phyloP scores from a whole-genome alignment of 2,329 filamentous ascomycete genomes.

The Neurospora crassa region DNA sequence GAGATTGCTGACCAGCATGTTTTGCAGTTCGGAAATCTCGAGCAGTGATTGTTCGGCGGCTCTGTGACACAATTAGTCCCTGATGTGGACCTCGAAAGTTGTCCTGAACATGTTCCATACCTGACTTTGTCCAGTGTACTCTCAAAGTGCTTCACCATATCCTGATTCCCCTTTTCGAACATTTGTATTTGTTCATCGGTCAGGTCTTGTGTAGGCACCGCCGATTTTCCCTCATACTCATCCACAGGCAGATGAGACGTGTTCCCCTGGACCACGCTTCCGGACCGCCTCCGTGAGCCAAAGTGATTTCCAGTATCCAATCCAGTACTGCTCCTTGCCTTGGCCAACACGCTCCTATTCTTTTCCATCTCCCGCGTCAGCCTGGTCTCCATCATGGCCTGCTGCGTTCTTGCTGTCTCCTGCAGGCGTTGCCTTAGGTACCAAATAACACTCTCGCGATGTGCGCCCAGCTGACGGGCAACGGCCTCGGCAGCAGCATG shows the following conservation, averaged over 20 bases:
- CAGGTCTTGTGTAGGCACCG: constrained; percentile 40
- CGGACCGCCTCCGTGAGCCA: constrained; percentile 1
- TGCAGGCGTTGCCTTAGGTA: constrained; percentile 69
- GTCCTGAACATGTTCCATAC: constrained; percentile 38
- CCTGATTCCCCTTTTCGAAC: constrained; percentile 87
- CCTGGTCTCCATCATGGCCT: constrained; percentile 86
- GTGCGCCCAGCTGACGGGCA: constrained; percentile 54
- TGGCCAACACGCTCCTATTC: constrained; percentile 76
- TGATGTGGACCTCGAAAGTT: neutral
- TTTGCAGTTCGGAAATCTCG: constrained; percentile 89
- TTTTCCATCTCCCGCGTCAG: constrained; percentile 79
- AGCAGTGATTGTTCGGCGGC: constrained; percentile 82
- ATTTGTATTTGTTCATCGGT: constrained; percentile 82
- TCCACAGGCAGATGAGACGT: constrained; percentile 1
- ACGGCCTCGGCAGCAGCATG: constrained; percentile 64
- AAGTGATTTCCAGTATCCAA: constrained; percentile 6
- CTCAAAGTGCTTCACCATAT: constrained; percentile 89
- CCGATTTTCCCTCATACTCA: constrained; percentile 17
- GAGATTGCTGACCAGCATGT: constrained; percentile 77
- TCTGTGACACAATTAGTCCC: constrained; percentile 32
- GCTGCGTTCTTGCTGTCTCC: constrained; percentile 67
- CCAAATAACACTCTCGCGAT: constrained; percentile 78
- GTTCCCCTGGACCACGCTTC: neutral
- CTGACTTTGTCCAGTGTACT: constrained; percentile 89
- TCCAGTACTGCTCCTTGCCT: constrained; percentile 35